Evolutionary conservation across 108 stramenopile species (phyloP).

Genomic region (Cyclotella cryptica): DNA sequence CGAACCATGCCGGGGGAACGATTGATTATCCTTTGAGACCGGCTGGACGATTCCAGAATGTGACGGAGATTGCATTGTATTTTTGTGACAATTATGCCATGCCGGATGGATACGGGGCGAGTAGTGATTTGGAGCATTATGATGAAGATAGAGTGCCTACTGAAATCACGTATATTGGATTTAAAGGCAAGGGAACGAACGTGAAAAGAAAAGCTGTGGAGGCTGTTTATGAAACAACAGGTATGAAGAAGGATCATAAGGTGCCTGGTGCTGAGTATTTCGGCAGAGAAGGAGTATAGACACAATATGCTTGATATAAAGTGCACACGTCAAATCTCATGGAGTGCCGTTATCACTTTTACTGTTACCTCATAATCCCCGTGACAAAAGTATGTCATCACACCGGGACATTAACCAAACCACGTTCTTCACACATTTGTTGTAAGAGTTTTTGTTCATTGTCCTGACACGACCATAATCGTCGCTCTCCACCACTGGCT

Average conservation of each 20-base stretch:
- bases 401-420: slow-evolving; percentile 72
- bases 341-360: not conserved
- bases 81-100: slow-evolving; percentile 72
- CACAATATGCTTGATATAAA: too few species aligned
- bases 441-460: slow-evolving; percentile 70
- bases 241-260: slow-evolving; percentile 85
- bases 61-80: slow-evolving; percentile 78
- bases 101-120: slow-evolving; percentile 36
- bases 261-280: slow-evolving; percentile 69
- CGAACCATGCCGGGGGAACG: slow-evolving; percentile 48
- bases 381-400: slow-evolving; percentile 41
- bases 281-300: slow-evolving; percentile 41
- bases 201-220: slow-evolving; percentile 78
- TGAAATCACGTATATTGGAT: slow-evolving; percentile 80
- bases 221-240: slow-evolving; percentile 75
- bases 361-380: slow-evolving; percentile 18
- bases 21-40: slow-evolving; percentile 88
- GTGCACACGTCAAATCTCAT: too few species aligned
- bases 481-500: slow-evolving; percentile 44
- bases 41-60: slow-evolving; percentile 82
- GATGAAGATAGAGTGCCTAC: slow-evolving; percentile 66
- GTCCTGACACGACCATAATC: slow-evolving; percentile 31
- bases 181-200: slow-evolving; percentile 86
- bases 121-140: slow-evolving; percentile 47
- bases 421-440: slow-evolving; percentile 59